Conservation (phyloP, 2,329 filamentous ascomycete species). For the Chaetomiaceae sp. region DNA sequence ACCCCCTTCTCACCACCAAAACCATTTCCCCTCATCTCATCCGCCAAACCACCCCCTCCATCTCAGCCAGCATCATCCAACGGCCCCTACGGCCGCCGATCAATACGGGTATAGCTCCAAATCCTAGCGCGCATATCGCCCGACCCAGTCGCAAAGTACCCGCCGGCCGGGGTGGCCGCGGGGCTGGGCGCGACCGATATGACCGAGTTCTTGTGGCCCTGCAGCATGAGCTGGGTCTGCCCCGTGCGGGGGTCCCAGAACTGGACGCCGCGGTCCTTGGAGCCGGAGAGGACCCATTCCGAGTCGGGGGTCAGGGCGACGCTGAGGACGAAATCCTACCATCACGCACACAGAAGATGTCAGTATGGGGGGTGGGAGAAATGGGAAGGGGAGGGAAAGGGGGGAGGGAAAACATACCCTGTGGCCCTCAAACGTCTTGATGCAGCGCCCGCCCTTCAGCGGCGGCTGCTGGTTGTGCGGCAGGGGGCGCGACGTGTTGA, state of each 20-base stretch:
- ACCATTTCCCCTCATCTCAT: too few relatives aligned
- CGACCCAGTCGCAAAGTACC: slow-evolving; percentile 90
- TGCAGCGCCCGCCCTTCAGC: slow-evolving; percentile 82
- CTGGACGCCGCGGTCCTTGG: slow-evolving; percentile 94
- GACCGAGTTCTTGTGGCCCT: slow-evolving; percentile 98
- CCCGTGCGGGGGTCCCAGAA: slow-evolving; percentile 97
- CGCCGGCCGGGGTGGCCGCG: slow-evolving; percentile 79
- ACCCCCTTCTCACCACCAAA: too few relatives aligned
- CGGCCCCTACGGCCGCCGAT: slow-evolving; percentile 19
- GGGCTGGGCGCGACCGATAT: slow-evolving; percentile 96
- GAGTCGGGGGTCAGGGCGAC: slow-evolving; percentile 93
- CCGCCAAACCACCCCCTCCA: too few relatives aligned
- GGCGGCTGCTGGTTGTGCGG: slow-evolving; percentile 46
- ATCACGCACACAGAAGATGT: too few relatives aligned
- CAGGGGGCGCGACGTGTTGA: slow-evolving; percentile 64
- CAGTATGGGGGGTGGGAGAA: too few relatives aligned
- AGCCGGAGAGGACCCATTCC: slow-evolving; percentile 93
- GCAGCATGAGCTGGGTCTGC: slow-evolving; percentile 93
- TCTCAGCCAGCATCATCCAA: too few relatives aligned
- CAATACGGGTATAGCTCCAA: slow-evolving; percentile 70
- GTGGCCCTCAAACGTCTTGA: slow-evolving; percentile 96
- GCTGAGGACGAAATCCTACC: slow-evolving; percentile 90
- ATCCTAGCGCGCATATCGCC: slow-evolving; percentile 97
- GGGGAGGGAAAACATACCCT: slow-evolving; percentile 62
- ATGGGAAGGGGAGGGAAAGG: too few relatives aligned